These are phyloP conservation scores for Stenogyne calaminthoides DNA, from an alignment of 305 asterid genomes.

Conservation along the genomic window DNA sequence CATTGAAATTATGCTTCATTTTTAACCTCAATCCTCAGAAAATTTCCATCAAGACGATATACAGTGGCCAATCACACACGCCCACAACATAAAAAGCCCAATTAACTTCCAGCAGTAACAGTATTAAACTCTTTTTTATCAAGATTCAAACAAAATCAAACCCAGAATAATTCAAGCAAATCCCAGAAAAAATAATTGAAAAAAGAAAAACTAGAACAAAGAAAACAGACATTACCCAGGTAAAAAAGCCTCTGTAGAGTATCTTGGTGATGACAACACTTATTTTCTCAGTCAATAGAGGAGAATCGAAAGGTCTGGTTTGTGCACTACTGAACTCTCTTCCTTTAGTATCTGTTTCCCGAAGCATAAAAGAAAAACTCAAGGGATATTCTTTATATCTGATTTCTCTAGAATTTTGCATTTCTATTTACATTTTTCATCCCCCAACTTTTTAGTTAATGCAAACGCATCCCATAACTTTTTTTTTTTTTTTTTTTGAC, in stretches of 20 bases:
- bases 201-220: background rate
- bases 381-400: conserved; percentile 37
- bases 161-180: conserved; percentile 16
- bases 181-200: background rate
- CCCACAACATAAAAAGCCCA: background rate
- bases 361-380: conserved; percentile 27
- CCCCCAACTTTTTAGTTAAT: conserved; percentile 2
- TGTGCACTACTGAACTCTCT: too few species aligned
- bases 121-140: conserved; percentile 8
- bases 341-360: background rate
- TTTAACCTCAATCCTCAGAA: background rate
- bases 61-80: background rate
- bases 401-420: conserved; percentile 6
- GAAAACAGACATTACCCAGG: background rate
- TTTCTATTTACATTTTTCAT: background rate
- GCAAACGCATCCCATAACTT: background rate
- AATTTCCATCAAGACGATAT: background rate
- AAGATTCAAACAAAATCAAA: conserved; percentile 18
- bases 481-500: too few species aligned
- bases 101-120: background rate
- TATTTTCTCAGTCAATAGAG: too few species aligned
- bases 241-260: background rate
- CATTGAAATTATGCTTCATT: background rate
- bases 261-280: too few species aligned
- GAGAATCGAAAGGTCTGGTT: background rate